Base-by-base conservation (phyloP, 169 alveolate species). In the Plasmodium fragile region DNA sequence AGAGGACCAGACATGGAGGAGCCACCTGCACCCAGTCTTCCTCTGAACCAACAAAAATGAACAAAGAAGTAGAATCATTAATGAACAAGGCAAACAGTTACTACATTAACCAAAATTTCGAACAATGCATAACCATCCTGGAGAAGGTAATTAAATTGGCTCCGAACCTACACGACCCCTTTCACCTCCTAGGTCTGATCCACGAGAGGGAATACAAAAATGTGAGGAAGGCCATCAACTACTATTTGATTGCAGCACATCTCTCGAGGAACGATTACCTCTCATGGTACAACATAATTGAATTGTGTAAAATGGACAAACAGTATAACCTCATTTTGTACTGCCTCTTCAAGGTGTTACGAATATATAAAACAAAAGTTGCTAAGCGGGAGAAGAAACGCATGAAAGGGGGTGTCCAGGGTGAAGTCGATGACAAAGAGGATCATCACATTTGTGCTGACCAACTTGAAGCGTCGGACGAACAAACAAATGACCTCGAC, bases 111-210 rank as follows among this genome's bases (percentile, higher is more conserved):
- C 79, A 96, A 49, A 83, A 95, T 59, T 96, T 95, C 80, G 82
- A 95, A 3, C 91, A 80, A 34, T 96, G 97, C 45, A 93, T 95
- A 55, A 92, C 70, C 79, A 79, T 95, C 18, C 84, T 96, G 52
- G 96, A 97, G 92, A 98, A 96, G 32, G 90, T 97, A 10, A 97
- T 97, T 28, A 96, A 96, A 36, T 45, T 96, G 49, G 97, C 98
- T 1, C 98, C 98, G 16, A 97, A 97, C 16, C 70, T 96, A 25
- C 98, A 97, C 30, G 98, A 97, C 91, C 98, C 98, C 43, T 97
- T 97, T 93, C 98, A 97, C 71, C 95, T 97, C 93, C 92, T 97
- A 32, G 98, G 98, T 3, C 95, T 97, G n/a, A 97, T 97, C 71
- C 96, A 97, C 93, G 98, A 97, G 71, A 97, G 96, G 45, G 98